A percentile compares a stretch with the other conserved stretches of the same genome.
These are phyloP conservation scores for Aegilops longissima DNA, from an alignment of 176 grass and related monocot species.

Conservation along the genomic window DNA sequence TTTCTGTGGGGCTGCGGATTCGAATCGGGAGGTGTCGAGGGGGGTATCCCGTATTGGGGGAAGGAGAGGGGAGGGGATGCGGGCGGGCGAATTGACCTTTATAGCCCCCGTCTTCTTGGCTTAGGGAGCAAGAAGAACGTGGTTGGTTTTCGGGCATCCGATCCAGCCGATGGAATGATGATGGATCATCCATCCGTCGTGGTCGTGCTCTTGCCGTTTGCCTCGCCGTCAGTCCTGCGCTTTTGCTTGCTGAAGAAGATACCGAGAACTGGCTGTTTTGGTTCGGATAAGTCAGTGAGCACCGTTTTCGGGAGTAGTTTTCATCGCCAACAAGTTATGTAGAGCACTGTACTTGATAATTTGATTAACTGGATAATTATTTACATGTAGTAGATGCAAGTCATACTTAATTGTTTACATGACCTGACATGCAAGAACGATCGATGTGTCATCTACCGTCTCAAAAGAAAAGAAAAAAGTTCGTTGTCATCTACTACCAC, in stretches of 20 bases:
- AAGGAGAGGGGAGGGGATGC: neutral
- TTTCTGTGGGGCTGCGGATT: slow-evolving; percentile 27
- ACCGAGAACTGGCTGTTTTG: neutral
- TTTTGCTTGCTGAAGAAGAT: neutral
- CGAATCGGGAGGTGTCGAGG: slow-evolving; percentile 36
- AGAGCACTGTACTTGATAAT: neutral
- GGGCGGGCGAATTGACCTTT: slow-evolving; percentile 26
- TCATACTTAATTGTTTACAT: no score
- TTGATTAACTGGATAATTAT: neutral
- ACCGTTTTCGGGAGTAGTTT: neutral
- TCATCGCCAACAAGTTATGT: no score
- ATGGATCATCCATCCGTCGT: no score
- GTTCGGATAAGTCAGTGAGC: neutral
- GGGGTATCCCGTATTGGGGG: slow-evolving; percentile 5
- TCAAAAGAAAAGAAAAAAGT: neutral
- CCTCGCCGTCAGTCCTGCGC: neutral
- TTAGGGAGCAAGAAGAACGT: slow-evolving; percentile 46
- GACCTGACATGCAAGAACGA: neutral
- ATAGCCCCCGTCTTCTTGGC: slow-evolving; percentile 41
- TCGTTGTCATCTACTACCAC: no score
- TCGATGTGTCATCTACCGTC: neutral
- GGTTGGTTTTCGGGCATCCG: neutral
- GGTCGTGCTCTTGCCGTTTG: neutral
- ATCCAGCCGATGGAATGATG: neutral
- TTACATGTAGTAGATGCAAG: no score